Percentiles rank a stretch among this genome's conserved stretches.
phyloP scores from a whole-genome alignment of 2,329 filamentous ascomycete genomes.

The Blastomyces percursus region DNA sequence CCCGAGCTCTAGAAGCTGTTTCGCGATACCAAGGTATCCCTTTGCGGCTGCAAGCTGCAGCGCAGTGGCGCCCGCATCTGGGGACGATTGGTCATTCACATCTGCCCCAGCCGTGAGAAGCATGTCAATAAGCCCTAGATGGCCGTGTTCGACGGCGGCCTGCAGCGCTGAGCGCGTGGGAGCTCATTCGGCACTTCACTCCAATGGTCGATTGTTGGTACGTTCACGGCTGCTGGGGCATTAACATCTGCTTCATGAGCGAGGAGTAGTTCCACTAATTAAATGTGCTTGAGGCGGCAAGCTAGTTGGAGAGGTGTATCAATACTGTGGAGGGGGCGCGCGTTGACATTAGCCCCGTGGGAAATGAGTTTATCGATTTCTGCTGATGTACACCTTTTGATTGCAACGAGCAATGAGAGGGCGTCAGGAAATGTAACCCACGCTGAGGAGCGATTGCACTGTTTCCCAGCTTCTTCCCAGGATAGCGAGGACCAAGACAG shows the following conservation, averaged over 20 bases:
- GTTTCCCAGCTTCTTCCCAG: neutral
- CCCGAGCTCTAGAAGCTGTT: slow-evolving; percentile 14
- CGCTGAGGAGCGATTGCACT: neutral
- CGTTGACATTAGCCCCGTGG: neutral
- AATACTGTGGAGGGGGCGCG: neutral
- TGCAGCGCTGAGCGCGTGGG: neutral
- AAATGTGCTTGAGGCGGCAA: neutral
- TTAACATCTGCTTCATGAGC: slow-evolving; percentile 14
- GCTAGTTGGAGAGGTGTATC: neutral
- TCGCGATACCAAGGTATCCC: slow-evolving; percentile 18
- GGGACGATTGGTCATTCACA: slow-evolving; percentile 9
- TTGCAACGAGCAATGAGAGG: neutral
- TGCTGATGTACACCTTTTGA: neutral
- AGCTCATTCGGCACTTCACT: neutral
- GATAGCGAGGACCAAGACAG: neutral
- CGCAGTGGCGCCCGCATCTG: slow-evolving; percentile 17
- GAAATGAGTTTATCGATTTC: neutral
- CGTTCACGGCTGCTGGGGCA: slow-evolving; percentile 5
- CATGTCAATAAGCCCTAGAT: slow-evolving; percentile 4
- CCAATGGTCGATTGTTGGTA: neutral
- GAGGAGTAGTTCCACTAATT: slow-evolving; percentile 14
- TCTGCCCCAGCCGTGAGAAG: slow-evolving; percentile 7
- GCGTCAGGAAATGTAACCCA: neutral
- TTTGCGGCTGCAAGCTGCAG: slow-evolving; percentile 21
- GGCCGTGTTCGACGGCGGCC: neutral